Conservation (phyloP, 371 early-diverging fungal genomes). For the Catenaria anguillulae region DNA sequence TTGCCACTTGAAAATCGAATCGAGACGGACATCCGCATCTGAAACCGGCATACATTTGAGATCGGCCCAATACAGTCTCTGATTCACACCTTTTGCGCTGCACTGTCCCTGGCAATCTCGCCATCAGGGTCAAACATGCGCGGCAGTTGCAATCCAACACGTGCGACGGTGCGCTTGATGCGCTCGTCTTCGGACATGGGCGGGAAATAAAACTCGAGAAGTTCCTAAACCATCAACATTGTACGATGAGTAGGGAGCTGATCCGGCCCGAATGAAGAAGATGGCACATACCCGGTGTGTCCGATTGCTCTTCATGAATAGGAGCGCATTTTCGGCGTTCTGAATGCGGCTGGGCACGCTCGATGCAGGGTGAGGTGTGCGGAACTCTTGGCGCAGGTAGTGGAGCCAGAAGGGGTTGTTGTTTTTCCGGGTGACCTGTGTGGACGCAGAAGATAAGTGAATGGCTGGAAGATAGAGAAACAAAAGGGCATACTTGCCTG, state of each 20-base stretch:
- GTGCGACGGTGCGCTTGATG: neutral
- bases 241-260: too few species aligned
- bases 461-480: too few species aligned
- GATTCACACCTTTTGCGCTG: too few species aligned
- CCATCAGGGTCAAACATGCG: slow-evolving; percentile 7
- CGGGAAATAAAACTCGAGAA: slow-evolving; percentile 7
- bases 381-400: neutral
- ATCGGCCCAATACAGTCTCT: too few species aligned
- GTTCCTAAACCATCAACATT: too few species aligned
- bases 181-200: neutral
- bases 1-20: too few species aligned
- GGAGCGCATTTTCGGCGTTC: neutral
- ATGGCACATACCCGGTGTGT: neutral
- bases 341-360: too few species aligned
- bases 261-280: too few species aligned
- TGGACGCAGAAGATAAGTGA: too few species aligned
- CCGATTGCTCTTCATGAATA: neutral
- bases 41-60: too few species aligned
- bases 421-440: neutral
- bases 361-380: neutral
- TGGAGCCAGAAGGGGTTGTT: neutral
- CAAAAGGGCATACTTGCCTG: too few species aligned
- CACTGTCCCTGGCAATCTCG: neutral
- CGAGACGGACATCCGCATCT: too few species aligned
- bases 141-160: slow-evolving; percentile 5